phyloP scores from a whole-genome alignment of 768 basidiomycete genomes.

The Mycena maculata region DNA sequence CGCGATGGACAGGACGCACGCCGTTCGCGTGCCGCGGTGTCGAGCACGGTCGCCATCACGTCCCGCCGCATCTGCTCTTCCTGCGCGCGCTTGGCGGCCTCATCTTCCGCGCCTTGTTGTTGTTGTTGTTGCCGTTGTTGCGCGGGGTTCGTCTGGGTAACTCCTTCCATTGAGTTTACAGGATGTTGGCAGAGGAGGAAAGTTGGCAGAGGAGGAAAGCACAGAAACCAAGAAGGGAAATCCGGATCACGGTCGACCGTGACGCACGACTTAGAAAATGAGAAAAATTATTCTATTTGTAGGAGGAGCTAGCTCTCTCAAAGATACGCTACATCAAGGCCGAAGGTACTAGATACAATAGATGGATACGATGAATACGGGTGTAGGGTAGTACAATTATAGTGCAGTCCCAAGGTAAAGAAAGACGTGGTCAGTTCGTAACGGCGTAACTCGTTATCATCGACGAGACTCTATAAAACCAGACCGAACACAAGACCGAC shows the following conservation, averaged over 20 bases:
- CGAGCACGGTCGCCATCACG: conserved; percentile 81
- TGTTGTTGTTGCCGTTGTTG: conserved; percentile 35
- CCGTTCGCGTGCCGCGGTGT: conserved; percentile 83
- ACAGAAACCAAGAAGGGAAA: conserved; percentile 5
- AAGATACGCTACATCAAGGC: conserved; percentile 31
- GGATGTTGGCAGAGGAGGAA: too few species aligned
- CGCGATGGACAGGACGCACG: conserved; percentile 57
- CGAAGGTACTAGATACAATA: conserved; percentile 20
- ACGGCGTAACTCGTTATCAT: conserved; percentile 15
- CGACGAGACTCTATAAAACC: conserved; percentile 30
- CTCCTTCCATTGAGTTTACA: conserved; percentile 8
- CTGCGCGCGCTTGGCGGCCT: conserved; percentile 65
- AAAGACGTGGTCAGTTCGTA: conserved; percentile 15
- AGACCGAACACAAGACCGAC: conserved; percentile 37
- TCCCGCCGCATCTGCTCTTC: conserved; percentile 85
- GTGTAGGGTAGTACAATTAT: conserved; percentile 27
- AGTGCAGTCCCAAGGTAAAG: conserved; percentile 15
- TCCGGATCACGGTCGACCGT: neutral
- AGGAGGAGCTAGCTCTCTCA: conserved; percentile 25
- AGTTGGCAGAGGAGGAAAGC: neutral
- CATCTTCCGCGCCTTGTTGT: conserved; percentile 53
- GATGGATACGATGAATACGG: conserved; percentile 19
- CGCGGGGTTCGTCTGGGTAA: conserved; percentile 12
- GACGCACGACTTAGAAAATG: neutral
- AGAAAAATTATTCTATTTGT: conserved; percentile 16